phyloP scores from a whole-genome alignment of 441 rosid species.

The Brassica hybrid region DNA sequence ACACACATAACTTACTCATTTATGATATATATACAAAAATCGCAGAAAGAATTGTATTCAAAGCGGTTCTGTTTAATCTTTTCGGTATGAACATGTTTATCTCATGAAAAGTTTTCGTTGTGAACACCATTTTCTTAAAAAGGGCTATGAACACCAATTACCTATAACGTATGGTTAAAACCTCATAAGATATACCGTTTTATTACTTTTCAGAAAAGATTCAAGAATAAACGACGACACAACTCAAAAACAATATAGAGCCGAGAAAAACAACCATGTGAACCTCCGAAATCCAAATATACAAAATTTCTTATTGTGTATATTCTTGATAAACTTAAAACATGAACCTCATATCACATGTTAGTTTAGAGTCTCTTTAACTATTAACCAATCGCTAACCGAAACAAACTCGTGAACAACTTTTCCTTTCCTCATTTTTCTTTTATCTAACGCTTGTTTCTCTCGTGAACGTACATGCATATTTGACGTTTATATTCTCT shows the following conservation, averaged over 20 bases:
- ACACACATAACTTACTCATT: background rate
- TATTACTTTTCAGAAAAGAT: background rate
- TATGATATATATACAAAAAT: too few species aligned
- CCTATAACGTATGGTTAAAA: background rate
- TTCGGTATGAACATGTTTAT: background rate
- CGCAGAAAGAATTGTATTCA: background rate
- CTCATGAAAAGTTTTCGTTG: background rate
- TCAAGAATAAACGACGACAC: background rate
- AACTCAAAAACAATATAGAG: background rate
- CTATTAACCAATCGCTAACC: background rate
- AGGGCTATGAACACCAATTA: too few species aligned
- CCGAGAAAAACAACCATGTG: background rate
- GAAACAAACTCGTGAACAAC: constrained; percentile 11
- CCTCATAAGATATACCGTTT: too few species aligned
- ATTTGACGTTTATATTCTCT: background rate
- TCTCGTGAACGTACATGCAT: constrained; percentile 1
- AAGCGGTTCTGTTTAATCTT: background rate
- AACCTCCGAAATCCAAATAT: too few species aligned
- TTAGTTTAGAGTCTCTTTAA: background rate
- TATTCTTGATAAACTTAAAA: background rate
- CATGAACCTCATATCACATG: background rate
- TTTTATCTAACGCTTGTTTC: background rate
- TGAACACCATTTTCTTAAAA: too few species aligned
- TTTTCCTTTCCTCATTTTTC: background rate
- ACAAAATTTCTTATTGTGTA: background rate